Percentiles rank a stretch among this genome's conserved stretches.
These are phyloP conservation scores for Saturnispora diversa DNA, from an alignment of 805 yeast species.

Conservation along the genomic window DNA sequence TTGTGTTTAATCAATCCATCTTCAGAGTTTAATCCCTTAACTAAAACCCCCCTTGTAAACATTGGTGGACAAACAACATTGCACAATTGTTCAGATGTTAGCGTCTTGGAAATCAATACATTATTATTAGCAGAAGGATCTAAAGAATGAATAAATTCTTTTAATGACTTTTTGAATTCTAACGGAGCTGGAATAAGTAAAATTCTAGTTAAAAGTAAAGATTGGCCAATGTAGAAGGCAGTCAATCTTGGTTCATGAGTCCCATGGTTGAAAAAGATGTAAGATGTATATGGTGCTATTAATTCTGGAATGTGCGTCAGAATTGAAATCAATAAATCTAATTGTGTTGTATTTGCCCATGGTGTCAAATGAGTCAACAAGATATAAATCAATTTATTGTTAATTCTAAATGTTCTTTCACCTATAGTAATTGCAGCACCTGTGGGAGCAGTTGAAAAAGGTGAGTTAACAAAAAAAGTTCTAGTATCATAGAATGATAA, in stretches of 20 bases:
- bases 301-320: slow-evolving; percentile 57
- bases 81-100: slow-evolving; percentile 29
- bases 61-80: slow-evolving; percentile 62
- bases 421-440: slow-evolving; percentile 43
- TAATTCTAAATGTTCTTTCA: slow-evolving; percentile 45
- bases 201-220: slow-evolving; percentile 51
- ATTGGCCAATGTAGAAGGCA: slow-evolving; percentile 76
- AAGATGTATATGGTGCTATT: slow-evolving; percentile 58
- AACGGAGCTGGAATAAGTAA: slow-evolving; percentile 51
- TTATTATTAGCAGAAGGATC: slow-evolving; percentile 6
- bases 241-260: slow-evolving; percentile 71
- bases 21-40: slow-evolving; percentile 49
- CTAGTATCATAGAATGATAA: slow-evolving; percentile 39
- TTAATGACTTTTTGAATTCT: slow-evolving; percentile 17
- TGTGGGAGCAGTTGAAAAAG: slow-evolving; percentile 10
- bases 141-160: slow-evolving; percentile 8
- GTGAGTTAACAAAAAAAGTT: slow-evolving; percentile 36
- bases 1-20: slow-evolving; percentile 51
- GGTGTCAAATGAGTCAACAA: slow-evolving; percentile 65
- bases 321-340: slow-evolving; percentile 44
- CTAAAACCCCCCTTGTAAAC: slow-evolving; percentile 47
- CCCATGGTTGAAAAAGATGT: slow-evolving; percentile 52
- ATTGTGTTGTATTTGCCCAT: slow-evolving; percentile 65
- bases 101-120: neutral
- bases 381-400: slow-evolving; percentile 61